Percentiles rank a stretch among this genome's conserved stretches.
Evolutionary conservation across 148 eudicot species (phyloP).

Genomic region (Heliamphora exappendiculata): DNA sequence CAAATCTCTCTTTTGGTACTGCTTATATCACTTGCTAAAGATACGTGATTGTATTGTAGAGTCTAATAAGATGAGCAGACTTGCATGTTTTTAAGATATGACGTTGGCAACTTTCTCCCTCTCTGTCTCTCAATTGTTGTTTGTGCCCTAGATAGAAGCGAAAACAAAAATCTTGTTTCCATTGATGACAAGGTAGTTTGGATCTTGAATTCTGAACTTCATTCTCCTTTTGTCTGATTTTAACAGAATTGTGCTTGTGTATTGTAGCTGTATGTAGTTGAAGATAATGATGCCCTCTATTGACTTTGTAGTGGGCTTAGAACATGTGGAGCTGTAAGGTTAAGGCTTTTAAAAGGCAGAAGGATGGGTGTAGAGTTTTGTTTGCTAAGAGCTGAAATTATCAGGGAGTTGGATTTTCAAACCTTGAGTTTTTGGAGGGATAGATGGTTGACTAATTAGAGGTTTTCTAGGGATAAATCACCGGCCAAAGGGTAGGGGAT

Average conservation of each 20-base stretch:
- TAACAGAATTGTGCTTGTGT: too few species aligned
- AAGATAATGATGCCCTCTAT: neutral
- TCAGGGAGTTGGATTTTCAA: neutral
- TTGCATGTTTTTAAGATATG: neutral
- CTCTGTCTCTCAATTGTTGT: neutral
- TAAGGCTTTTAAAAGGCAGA: neutral
- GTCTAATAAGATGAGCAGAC: neutral
- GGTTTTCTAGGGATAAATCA: neutral
- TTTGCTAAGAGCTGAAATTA: neutral
- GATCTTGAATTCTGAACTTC: neutral
- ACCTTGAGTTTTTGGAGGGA: neutral
- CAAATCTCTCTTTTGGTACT: neutral
- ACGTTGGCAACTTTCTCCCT: neutral
- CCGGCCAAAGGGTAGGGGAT: neutral
- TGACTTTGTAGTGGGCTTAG: neutral
- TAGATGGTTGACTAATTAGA: neutral
- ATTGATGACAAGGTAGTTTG: neutral
- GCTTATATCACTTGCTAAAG: neutral
- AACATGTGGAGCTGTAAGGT: neutral
- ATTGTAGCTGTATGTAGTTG: neutral
- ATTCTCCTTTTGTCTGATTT: neutral
- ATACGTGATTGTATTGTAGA: neutral
- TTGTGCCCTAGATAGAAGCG: neutral
- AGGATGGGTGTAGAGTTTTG: neutral
- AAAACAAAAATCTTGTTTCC: neutral